Evolutionary conservation across 2,329 filamentous ascomycete species (phyloP), one percentile per base, ranked within the genome.

Genomic region (Apiospora koreana): DNA sequence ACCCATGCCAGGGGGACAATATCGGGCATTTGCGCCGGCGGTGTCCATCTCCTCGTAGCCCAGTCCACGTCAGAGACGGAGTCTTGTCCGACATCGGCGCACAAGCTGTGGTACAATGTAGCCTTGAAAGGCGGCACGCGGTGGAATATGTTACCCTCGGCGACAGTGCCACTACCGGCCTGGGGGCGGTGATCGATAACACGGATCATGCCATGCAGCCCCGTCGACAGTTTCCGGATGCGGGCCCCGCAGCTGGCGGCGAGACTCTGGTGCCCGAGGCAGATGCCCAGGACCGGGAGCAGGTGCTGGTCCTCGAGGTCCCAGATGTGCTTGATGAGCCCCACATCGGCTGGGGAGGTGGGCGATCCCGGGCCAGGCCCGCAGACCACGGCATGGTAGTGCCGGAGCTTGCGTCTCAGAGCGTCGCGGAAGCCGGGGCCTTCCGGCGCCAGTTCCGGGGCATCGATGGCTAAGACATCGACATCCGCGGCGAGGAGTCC

Each of bases 291-390:
- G 0, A 97, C 91, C 0, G 96, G 96, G 1, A 97, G 75, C 14
- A 91, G 73, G 21, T 90, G 80, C 4, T 85, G 81, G 2, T 87
- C 85, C 2, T 84, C 81, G 21, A 95, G 83, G 7, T 82, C 81
- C 94, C 95, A 98, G 5, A 98, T 85, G 72, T 90, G 83, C 69
- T 85, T 86, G 83, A 97, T 96, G 54, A 96, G 86, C 12, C 96
- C 96, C 46, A 97, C 90, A 80, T 98, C 95, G n/a, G 84, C 82
- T 9, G 88, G 81, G 70, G 89, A 87, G 64, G 87, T 86, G 0
- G 95, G 94, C 76, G 93, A 90, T 12, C 96, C 96, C 0, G 96
- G 96, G 0, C 96, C 96, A 0, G 96, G 96, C 0, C 96, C 95
- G 73, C 94, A 93, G 67, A 98, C 92, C 28, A 98, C 90, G 50